Evolutionary conservation across 441 rosid genomes (phyloP).

Genomic region (Arabidopsis lyrata): DNA sequence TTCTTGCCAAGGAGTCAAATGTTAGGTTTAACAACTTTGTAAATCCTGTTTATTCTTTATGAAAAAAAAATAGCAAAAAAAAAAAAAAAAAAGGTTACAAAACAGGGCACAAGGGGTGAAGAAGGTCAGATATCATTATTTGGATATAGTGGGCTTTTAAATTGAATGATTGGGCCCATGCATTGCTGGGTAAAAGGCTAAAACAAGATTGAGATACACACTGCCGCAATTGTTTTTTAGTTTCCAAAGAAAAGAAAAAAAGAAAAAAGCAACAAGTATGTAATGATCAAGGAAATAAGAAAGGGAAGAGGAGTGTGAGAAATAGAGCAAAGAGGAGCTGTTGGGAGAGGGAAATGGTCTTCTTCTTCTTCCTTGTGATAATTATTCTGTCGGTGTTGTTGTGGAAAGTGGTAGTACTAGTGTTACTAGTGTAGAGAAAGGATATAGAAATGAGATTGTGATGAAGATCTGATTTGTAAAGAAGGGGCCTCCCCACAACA

Average conservation of each 20-base stretch:
- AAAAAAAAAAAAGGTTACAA: not conserved
- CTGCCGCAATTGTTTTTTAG: not conserved
- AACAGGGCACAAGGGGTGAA: not conserved
- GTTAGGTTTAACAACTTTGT: too few relatives aligned
- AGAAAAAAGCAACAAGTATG: conserved; percentile 8
- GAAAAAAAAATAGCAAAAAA: too few relatives aligned
- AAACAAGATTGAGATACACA: not conserved
- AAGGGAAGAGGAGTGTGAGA: conserved; percentile 58
- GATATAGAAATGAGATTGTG: conserved; percentile 66
- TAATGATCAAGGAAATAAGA: conserved; percentile 50
- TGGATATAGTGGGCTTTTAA: conserved; percentile 23
- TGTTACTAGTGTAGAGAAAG: conserved; percentile 57
- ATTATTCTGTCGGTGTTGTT: conserved; percentile 44
- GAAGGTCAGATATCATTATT: not conserved
- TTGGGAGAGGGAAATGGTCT: conserved; percentile 59
- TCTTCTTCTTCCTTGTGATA: conserved; percentile 19
- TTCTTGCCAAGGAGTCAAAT: too few relatives aligned
- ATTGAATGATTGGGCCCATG: not conserved
- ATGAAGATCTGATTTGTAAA: conserved; percentile 50
- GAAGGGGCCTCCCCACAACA: conserved; percentile 75
- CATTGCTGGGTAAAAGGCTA: not conserved
- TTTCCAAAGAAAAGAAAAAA: not conserved
- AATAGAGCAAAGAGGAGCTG: conserved; percentile 60
- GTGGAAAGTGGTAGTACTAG: conserved; percentile 11
- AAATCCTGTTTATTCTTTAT: too few relatives aligned